phyloP scores from a whole-genome alignment of 2,329 filamentous ascomycete species.

The Phialocephala subalpina region DNA sequence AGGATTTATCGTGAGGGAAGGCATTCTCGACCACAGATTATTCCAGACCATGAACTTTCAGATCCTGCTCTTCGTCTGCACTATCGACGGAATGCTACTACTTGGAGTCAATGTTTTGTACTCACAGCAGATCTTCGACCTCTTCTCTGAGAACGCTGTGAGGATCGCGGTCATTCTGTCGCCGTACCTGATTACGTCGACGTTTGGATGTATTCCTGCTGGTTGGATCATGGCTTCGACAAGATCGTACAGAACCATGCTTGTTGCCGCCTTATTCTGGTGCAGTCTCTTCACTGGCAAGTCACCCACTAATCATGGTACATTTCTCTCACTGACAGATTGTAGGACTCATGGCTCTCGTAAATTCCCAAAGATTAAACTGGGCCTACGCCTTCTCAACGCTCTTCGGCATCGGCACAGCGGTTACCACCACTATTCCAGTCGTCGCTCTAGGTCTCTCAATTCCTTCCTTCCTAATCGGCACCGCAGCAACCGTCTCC shows the following conservation, averaged over 20 bases:
- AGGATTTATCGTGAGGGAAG: slow-evolving; percentile 32
- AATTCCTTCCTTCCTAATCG: slow-evolving; percentile 31
- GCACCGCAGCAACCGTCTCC: slow-evolving; percentile 32
- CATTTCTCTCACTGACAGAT: not conserved
- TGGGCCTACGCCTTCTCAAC: slow-evolving; percentile 30
- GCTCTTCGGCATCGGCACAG: slow-evolving; percentile 31
- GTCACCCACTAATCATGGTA: not conserved
- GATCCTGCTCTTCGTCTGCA: slow-evolving; percentile 31
- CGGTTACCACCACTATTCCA: slow-evolving; percentile 32
- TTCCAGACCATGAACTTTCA: slow-evolving; percentile 32
- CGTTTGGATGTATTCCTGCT: slow-evolving; percentile 34
- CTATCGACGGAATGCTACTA: slow-evolving; percentile 34
- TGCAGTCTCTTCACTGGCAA: slow-evolving; percentile 30
- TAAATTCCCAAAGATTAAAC: slow-evolving; percentile 19
- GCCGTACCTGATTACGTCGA: slow-evolving; percentile 30
- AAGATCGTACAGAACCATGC: slow-evolving; percentile 23
- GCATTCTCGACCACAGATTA: slow-evolving; percentile 34
- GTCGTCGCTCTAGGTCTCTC: slow-evolving; percentile 29
- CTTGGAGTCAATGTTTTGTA: slow-evolving; percentile 33
- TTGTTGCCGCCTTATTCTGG: slow-evolving; percentile 28
- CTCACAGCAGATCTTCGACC: slow-evolving; percentile 29
- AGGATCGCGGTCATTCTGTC: slow-evolving; percentile 30
- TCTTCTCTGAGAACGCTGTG: slow-evolving; percentile 30
- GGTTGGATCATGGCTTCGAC: slow-evolving; percentile 33
- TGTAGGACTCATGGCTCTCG: slow-evolving; percentile 29